These are phyloP conservation scores for Hypericum perforatum DNA, from an alignment of 345 rosid genomes.

Conservation along the genomic window DNA sequence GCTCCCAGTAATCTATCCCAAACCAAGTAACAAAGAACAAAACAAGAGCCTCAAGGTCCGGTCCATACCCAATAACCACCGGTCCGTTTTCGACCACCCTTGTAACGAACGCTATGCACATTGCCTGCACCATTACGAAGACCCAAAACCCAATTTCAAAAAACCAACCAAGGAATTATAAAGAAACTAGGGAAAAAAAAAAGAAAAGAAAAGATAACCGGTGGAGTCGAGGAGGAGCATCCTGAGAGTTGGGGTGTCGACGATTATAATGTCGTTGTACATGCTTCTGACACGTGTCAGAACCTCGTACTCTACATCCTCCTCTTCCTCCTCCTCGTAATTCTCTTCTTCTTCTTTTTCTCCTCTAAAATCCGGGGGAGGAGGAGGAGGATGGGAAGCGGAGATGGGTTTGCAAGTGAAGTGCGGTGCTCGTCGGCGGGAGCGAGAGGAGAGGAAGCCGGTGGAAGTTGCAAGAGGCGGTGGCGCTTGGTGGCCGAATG, in stretches of 20 bases:
- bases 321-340: not conserved
- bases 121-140: conserved; percentile 32
- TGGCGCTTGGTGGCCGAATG: too few relatives aligned
- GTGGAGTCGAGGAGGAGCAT: conserved; percentile 78
- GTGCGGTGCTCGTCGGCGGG: too few relatives aligned
- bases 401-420: too few relatives aligned
- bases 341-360: not conserved
- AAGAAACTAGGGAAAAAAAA: not conserved
- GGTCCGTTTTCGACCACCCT: conserved; percentile 61
- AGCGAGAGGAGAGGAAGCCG: too few relatives aligned
- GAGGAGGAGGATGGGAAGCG: too few relatives aligned
- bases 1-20: too few relatives aligned
- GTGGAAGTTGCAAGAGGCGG: too few relatives aligned
- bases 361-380: not conserved
- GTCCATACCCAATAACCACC: conserved; percentile 66
- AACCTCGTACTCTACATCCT: not conserved
- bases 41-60: not conserved
- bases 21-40: not conserved
- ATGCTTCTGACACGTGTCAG: conserved; percentile 22
- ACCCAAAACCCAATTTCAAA: not conserved
- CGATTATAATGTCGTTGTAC: conserved; percentile 64
- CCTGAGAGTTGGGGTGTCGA: conserved; percentile 51
- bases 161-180: not conserved
- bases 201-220: conserved; percentile 14
- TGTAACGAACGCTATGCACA: conserved; percentile 66